These are phyloP conservation scores for Silene latifolia DNA, from an alignment of 148 eudicot genomes.

Conservation along the genomic window DNA sequence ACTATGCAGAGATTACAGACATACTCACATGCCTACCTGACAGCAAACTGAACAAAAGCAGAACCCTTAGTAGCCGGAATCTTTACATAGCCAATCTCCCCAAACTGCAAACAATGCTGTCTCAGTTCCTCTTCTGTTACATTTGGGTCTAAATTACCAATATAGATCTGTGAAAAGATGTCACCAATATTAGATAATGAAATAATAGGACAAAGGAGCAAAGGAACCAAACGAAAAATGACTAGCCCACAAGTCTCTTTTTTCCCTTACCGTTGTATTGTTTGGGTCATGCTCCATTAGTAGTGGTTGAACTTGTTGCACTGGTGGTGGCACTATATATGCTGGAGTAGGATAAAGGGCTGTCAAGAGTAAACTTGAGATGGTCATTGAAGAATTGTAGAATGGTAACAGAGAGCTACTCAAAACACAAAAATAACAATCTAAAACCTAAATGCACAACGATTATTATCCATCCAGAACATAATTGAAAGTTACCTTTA, in stretches of 20 bases:
- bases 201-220: background rate
- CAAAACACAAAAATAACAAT: slow-evolving; percentile 11
- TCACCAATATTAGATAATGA: background rate
- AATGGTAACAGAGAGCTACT: background rate
- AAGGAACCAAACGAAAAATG: background rate
- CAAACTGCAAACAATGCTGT: slow-evolving; percentile 78
- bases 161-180: slow-evolving; percentile 54
- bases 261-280: slow-evolving; percentile 76
- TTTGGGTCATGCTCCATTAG: slow-evolving; percentile 71
- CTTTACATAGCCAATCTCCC: slow-evolving; percentile 84
- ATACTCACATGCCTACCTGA: slow-evolving; percentile 46
- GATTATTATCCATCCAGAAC: background rate
- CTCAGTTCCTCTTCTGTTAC: slow-evolving; percentile 85
- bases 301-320: slow-evolving; percentile 37
- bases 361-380: slow-evolving; percentile 26
- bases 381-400: background rate
- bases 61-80: slow-evolving; percentile 81
- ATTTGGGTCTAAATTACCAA: slow-evolving; percentile 86
- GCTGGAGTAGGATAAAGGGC: slow-evolving; percentile 72
- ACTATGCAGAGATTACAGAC: slow-evolving; percentile 3
- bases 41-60: slow-evolving; percentile 88
- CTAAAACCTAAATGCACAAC: background rate
- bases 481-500: slow-evolving; percentile 45
- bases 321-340: slow-evolving; percentile 35
- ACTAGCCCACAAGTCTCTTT: background rate